Conservation (phyloP, 106 monocot genomes). For the Dendrobium chrysotoxum region DNA sequence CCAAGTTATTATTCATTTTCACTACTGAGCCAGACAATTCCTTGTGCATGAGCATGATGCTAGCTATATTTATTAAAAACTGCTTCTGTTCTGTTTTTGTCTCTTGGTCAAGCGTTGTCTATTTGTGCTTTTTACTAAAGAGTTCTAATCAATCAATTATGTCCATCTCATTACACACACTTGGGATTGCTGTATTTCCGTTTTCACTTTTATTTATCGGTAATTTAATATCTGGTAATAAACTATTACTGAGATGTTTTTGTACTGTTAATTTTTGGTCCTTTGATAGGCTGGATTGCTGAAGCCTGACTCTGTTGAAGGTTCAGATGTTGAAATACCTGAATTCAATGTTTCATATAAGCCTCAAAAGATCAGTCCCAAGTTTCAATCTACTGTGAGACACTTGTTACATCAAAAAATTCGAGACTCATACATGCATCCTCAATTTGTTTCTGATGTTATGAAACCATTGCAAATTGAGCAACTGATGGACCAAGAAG, state of each 20-base stretch:
- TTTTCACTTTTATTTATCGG: background rate
- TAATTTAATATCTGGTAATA: background rate
- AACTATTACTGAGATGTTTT: background rate
- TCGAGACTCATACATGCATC: constrained; percentile 85
- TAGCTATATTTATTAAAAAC: no score
- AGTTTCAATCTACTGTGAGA: constrained; percentile 64
- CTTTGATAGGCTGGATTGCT: constrained; percentile 67
- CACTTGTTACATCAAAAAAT: constrained; percentile 78
- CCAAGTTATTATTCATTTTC: no score
- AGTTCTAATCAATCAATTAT: no score
- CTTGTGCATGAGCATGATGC: no score
- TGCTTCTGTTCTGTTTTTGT: no score
- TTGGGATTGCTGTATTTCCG: background rate
- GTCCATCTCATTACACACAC: background rate
- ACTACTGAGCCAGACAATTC: no score
- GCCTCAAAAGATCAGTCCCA: constrained; percentile 93
- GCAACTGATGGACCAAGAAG: constrained; percentile 96
- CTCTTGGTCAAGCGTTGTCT: no score
- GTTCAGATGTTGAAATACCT: constrained; percentile 78
- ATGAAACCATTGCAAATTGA: constrained; percentile 99
- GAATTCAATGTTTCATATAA: constrained; percentile 99
- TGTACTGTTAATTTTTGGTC: background rate
- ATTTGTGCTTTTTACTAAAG: no score
- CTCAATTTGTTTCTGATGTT: constrained; percentile 91
- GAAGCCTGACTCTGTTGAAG: constrained; percentile 80